These are phyloP conservation scores for Candida succiphila DNA, from an alignment of 805 yeast genomes.

Conservation along the genomic window DNA sequence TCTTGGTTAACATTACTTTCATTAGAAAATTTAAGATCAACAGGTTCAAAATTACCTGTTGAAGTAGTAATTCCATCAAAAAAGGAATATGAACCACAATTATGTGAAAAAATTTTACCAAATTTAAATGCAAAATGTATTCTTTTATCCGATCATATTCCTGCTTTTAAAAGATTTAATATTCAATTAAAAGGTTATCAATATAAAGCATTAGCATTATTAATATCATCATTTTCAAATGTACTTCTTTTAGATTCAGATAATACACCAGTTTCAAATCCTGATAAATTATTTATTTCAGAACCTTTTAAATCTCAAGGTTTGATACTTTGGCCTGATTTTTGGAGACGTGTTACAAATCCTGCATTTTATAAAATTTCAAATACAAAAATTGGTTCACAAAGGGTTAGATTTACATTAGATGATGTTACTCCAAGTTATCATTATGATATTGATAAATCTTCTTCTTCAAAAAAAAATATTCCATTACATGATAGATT, in stretches of 20 bases:
- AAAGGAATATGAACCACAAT: constrained; percentile 31
- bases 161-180: constrained; percentile 19
- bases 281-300: constrained; percentile 40
- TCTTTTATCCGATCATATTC: constrained; percentile 38
- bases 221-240: constrained; percentile 43
- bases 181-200: constrained; percentile 37
- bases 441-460: constrained; percentile 7
- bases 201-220: constrained; percentile 36
- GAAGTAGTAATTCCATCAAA: constrained; percentile 40
- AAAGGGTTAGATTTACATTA: constrained; percentile 20
- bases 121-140: constrained; percentile 51
- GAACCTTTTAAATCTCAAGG: constrained; percentile 47
- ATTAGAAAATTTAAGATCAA: constrained; percentile 33
- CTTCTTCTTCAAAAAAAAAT: constrained; percentile 4
- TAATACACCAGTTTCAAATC: constrained; percentile 36
- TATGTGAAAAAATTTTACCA: constrained; percentile 33
- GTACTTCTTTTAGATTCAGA: constrained; percentile 44
- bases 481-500: constrained; percentile 40
- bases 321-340: constrained; percentile 50
- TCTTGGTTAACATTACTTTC: constrained; percentile 54
- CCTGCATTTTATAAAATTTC: constrained; percentile 39
- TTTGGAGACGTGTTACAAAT: constrained; percentile 47
- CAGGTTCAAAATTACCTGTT: constrained; percentile 38
- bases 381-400: constrained; percentile 21
- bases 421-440: constrained; percentile 19